Percentiles rank a stretch among this genome's conserved stretches.
These are phyloP conservation scores for Tricharina praecox DNA, from an alignment of 495 filamentous ascomycete genomes.

Conservation along the genomic window DNA sequence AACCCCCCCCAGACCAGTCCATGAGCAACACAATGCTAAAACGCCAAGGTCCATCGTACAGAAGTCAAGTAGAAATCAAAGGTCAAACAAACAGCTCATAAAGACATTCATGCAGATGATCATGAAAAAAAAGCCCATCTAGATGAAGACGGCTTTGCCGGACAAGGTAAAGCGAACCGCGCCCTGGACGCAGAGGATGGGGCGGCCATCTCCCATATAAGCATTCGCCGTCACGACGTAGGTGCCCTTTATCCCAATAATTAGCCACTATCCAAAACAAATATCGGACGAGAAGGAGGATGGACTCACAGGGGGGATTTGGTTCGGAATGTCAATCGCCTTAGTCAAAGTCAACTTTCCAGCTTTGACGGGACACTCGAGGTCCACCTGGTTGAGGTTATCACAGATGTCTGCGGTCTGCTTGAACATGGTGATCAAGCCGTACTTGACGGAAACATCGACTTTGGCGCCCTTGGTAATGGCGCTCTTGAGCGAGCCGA, in stretches of 20 bases:
- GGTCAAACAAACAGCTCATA: too few species aligned
- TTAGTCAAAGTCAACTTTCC: constrained; percentile 58
- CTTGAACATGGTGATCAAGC: constrained; percentile 72
- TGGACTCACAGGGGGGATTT: constrained; percentile 68
- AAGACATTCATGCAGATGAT: too few species aligned
- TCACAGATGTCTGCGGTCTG: constrained; percentile 71
- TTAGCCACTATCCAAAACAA: neutral
- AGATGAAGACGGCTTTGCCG: too few species aligned
- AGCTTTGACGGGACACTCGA: constrained; percentile 71
- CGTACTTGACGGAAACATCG: constrained; percentile 76
- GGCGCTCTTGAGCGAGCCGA: constrained; percentile 47
- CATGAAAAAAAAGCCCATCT: too few species aligned
- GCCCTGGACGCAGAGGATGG: constrained; percentile 71
- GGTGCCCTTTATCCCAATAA: constrained; percentile 44
- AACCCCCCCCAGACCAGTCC: too few species aligned
- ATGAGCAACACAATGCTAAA: too few species aligned
- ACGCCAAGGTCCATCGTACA: too few species aligned
- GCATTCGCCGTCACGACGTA: constrained; percentile 83
- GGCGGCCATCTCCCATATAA: constrained; percentile 44
- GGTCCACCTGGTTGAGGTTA: constrained; percentile 67
- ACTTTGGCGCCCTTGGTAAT: constrained; percentile 67
- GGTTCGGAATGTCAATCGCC: constrained; percentile 63
- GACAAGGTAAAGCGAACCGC: too few species aligned
- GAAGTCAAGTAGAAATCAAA: too few species aligned
- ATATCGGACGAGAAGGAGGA: neutral